Conservation (phyloP, 179 eudicot species). For the Spergularia azorica region DNA sequence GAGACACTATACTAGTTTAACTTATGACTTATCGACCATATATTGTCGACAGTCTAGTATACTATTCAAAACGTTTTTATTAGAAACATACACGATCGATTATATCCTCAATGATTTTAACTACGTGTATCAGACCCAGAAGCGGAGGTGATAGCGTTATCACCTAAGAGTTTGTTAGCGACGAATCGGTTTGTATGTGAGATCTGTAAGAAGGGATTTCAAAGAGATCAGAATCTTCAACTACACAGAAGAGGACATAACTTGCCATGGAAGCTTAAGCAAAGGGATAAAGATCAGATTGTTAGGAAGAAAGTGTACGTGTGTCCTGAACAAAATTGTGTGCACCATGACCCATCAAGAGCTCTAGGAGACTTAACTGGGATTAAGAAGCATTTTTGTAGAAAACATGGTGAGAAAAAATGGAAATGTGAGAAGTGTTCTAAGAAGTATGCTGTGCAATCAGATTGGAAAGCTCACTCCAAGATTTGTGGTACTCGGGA, state of each 20-base stretch:
- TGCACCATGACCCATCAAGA: constrained; percentile 34
- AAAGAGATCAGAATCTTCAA: constrained; percentile 38
- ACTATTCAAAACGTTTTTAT: background rate
- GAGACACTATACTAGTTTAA: too few species aligned
- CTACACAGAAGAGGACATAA: constrained; percentile 37
- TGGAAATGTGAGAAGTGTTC: constrained; percentile 39
- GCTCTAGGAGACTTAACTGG: constrained; percentile 41
- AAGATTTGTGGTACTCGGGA: constrained; percentile 42
- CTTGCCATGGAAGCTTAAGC: constrained; percentile 39
- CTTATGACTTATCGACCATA: too few species aligned
- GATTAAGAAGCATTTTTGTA: constrained; percentile 36
- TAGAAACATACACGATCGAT: background rate
- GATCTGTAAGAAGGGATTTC: constrained; percentile 38
- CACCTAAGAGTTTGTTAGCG: constrained; percentile 35
- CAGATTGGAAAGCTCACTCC: constrained; percentile 42
- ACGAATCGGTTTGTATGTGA: constrained; percentile 34
- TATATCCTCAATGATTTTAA: too few species aligned
- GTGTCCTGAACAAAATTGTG: constrained; percentile 34
- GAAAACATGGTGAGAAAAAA: constrained; percentile 38
- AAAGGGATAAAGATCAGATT: constrained; percentile 23
- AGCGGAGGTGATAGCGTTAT: constrained; percentile 37
- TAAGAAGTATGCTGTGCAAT: constrained; percentile 37
- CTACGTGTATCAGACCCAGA: constrained; percentile 27
- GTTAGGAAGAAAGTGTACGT: constrained; percentile 34
- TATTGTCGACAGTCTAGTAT: background rate